These are phyloP conservation scores for Didymosphaeria variabile DNA, from an alignment of 2,329 filamentous ascomycete species.

Conservation along the genomic window DNA sequence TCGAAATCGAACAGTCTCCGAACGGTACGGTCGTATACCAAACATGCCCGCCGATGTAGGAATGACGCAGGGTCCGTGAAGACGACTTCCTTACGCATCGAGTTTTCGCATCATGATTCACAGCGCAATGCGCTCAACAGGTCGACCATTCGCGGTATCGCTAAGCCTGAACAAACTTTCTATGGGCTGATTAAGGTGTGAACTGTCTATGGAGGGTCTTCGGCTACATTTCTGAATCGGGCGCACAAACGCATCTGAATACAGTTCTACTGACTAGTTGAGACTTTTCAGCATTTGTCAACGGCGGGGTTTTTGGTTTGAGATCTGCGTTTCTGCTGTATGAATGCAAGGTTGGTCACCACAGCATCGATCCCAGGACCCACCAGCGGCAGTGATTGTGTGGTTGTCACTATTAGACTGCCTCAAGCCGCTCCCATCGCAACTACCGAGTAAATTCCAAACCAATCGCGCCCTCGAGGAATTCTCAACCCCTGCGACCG, in stretches of 20 bases:
- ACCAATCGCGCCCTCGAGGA: no score
- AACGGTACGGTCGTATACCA: neutral
- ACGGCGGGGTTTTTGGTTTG: neutral
- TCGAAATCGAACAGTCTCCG: slow-evolving; percentile 10
- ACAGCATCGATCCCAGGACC: neutral
- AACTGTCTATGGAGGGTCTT: neutral
- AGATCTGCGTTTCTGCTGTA: neutral
- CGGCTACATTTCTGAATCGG: neutral
- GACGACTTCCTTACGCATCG: neutral
- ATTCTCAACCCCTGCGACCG: no score
- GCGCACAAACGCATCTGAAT: neutral
- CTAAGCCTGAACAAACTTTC: neutral
- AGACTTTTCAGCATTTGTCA: neutral
- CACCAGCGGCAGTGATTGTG: neutral
- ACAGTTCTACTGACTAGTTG: neutral
- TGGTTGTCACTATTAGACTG: neutral
- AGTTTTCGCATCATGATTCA: neutral
- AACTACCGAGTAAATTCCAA: neutral
- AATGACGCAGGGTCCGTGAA: neutral
- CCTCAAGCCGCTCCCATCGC: neutral
- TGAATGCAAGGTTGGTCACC: neutral
- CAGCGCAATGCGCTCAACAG: neutral
- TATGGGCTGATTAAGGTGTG: neutral
- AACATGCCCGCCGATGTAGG: slow-evolving; percentile 17
- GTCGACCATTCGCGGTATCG: neutral